Conservation (phyloP, 177 flowering plant genomes). For the Telopea speciosissima region DNA sequence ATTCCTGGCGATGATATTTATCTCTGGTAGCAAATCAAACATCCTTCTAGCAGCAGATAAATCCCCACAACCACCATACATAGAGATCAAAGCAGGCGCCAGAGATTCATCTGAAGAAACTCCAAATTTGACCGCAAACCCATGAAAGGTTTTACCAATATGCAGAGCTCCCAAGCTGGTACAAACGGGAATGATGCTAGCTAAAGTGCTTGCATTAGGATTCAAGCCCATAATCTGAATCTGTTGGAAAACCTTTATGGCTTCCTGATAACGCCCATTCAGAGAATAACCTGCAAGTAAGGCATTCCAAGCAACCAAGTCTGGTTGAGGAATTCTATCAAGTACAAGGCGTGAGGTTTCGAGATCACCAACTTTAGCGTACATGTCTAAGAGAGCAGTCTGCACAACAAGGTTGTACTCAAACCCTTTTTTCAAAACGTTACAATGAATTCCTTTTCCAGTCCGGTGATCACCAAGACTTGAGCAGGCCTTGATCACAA, state of each 20-base stretch:
- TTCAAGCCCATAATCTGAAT: slow-evolving; percentile 26
- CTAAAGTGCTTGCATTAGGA: slow-evolving; percentile 49
- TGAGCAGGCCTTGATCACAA: slow-evolving; percentile 46
- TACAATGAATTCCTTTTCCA: slow-evolving; percentile 35
- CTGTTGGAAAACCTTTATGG: slow-evolving; percentile 27
- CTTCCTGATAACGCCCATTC: slow-evolving; percentile 32
- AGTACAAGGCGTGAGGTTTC: slow-evolving; percentile 27
- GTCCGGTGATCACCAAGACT: slow-evolving; percentile 16
- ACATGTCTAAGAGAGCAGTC: slow-evolving; percentile 47
- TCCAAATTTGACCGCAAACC: slow-evolving; percentile 39
- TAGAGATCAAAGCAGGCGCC: slow-evolving; percentile 42
- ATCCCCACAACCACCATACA: slow-evolving; percentile 36
- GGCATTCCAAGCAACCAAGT: slow-evolving; percentile 55
- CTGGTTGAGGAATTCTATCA: slow-evolving; percentile 41
- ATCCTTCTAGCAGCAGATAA: slow-evolving; percentile 28
- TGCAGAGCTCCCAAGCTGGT: slow-evolving; percentile 22
- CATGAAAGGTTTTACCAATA: slow-evolving; percentile 38
- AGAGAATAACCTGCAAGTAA: slow-evolving; percentile 47
- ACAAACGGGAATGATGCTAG: slow-evolving; percentile 43
- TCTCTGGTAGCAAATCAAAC: slow-evolving; percentile 27
- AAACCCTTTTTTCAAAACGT: slow-evolving; percentile 36
- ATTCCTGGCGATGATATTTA: slow-evolving; percentile 40
- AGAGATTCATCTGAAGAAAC: slow-evolving; percentile 21
- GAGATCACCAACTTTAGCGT: slow-evolving; percentile 31
- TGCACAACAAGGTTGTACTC: slow-evolving; percentile 35